Conservation (phyloP, 2,329 filamentous ascomycete genomes). For the Macrophomina phaseolina region DNA sequence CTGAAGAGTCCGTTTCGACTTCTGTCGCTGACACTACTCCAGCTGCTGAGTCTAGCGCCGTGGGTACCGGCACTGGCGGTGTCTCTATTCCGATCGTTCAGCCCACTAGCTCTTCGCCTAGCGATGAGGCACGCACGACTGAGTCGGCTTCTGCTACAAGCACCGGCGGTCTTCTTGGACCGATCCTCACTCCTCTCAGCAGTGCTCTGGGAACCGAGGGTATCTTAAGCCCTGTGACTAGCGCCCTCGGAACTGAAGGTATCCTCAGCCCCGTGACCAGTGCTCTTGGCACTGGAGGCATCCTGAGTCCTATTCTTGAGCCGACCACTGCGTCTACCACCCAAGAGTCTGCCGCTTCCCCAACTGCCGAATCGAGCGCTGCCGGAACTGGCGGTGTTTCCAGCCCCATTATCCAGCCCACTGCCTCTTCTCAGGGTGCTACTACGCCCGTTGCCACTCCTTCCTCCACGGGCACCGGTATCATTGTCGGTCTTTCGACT, state of each 20-base stretch:
- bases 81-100: conserved; percentile 25
- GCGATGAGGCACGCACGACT: conserved; percentile 14
- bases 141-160: conserved; percentile 10
- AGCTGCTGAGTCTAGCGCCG: conserved; percentile 2
- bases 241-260: conserved; percentile 16
- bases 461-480: conserved; percentile 31
- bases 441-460: conserved; percentile 11
- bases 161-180: conserved; percentile 18
- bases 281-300: conserved; percentile 14
- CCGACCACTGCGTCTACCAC: conserved; percentile 4
- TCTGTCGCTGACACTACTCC: neutral
- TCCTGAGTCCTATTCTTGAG: conserved; percentile 13
- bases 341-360: conserved; percentile 27
- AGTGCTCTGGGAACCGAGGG: conserved; percentile 15
- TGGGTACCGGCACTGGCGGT: conserved; percentile 23
- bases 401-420: conserved; percentile 23
- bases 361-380: conserved; percentile 3
- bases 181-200: conserved; percentile 16
- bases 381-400: conserved; percentile 24
- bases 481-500: conserved; percentile 42
- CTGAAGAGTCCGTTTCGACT: neutral
- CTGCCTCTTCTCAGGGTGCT: neutral
- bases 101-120: conserved; percentile 19
- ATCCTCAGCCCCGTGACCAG: conserved; percentile 17
- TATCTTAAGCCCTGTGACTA: conserved; percentile 21